Evolutionary conservation across 2,329 filamentous ascomycete genomes (phyloP), one percentile per base, ranked within the genome.

Genomic region (Zalaria obscura): DNA sequence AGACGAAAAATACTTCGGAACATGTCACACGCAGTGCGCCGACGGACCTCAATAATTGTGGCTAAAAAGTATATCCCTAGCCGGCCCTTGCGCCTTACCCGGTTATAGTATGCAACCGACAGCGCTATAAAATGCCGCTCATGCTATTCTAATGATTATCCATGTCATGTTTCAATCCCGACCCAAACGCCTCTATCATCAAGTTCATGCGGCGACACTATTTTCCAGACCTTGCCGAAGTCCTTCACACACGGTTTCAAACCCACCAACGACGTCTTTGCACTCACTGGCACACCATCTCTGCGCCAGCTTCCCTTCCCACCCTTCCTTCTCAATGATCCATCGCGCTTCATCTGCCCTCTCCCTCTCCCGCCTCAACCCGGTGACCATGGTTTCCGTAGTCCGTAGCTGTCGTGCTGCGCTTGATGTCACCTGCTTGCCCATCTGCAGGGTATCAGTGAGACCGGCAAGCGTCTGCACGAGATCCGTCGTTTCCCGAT

Each of bases 391-490:
- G 57, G 93, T 88, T 52, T 81, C 83, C 5, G 85, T 87, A 31
- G 78, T 83, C 50, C 82, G 80, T 40, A 98, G 66, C 36, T 86
- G 75, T 42, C 91, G 72, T 2, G 81, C 79, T 2, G 89, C 91
- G 6, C 82, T 81, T 3, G 78, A 82, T 0, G 85, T 91, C 1
- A 84, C 83, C 61, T 96, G 89, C 8, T 86, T 79, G 28, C 83
- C 87, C 80, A 96, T 94, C 61, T 96, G 89, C 29, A 98, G 70
- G 3, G 85, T 88, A 58, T 98, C 91, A 5, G 84, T 86, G 4
- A 98, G 70, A 50, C 86, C 82, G 51, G 85, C 86, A 37, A 98
- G 73, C 5, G 85, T 84, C 53, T 85, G 75, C 5, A 89, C 70
- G 3, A 84, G 78, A 67, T 83, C 78, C 10, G 72, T 71, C 10